Evolutionary conservation across 768 basidiomycete species (phyloP).

Genomic region (Lactarius quietus): DNA sequence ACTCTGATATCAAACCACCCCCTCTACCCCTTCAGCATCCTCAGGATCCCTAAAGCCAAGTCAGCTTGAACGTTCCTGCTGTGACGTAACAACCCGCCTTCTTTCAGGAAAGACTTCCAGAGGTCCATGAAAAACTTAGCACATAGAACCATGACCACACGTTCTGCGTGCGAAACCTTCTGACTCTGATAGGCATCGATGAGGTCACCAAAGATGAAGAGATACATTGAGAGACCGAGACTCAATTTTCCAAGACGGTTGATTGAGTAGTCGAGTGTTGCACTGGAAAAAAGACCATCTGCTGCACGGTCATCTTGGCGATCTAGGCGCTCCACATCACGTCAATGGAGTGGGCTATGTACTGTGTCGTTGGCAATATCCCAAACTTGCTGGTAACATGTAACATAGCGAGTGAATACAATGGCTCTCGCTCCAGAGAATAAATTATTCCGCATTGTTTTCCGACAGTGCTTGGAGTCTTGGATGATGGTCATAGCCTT

Average conservation of each 20-base stretch:
- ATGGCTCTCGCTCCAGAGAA: neutral
- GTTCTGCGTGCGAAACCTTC: neutral
- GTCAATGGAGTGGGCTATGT: neutral
- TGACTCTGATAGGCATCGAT: neutral
- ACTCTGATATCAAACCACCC: too few relatives aligned
- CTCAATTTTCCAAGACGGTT: neutral
- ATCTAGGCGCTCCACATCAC: neutral
- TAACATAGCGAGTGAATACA: neutral
- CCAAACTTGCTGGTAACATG: neutral
- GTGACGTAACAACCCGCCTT: too few relatives aligned
- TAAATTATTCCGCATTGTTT: neutral
- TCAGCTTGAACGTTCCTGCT: too few relatives aligned
- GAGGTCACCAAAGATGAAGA: neutral
- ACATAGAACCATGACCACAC: neutral
- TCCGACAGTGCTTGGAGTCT: neutral
- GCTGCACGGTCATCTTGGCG: neutral
- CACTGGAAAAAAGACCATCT: neutral
- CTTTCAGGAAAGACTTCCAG: neutral
- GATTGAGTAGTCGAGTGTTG: neutral
- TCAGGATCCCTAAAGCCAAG: too few relatives aligned
- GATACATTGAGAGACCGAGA: neutral
- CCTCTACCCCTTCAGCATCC: too few relatives aligned
- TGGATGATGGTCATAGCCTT: neutral
- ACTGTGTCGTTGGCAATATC: neutral
- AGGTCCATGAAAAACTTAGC: neutral